phyloP scores from a whole-genome alignment of 805 yeast genomes.

The Clavispora phyllophila region DNA sequence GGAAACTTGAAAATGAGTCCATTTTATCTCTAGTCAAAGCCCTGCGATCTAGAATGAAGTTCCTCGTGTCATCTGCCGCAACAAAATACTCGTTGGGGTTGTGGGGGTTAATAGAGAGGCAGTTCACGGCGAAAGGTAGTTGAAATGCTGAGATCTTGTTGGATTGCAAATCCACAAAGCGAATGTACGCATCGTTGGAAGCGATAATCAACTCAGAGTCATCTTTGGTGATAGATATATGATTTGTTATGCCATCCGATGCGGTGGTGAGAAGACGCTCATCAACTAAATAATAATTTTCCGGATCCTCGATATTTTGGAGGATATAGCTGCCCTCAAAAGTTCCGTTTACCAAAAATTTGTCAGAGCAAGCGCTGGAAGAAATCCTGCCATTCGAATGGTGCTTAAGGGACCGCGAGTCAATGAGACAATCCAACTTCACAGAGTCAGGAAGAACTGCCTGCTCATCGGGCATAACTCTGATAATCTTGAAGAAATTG shows the following conservation, averaged over 20 bases:
- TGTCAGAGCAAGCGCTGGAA: slow-evolving; percentile 41
- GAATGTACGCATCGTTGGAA: slow-evolving; percentile 44
- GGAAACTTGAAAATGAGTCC: slow-evolving; percentile 9
- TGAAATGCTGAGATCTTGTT: slow-evolving; percentile 8
- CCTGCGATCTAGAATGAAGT: slow-evolving; percentile 44
- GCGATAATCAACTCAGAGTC: slow-evolving; percentile 37
- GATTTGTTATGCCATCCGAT: slow-evolving; percentile 50
- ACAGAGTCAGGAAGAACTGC: slow-evolving; percentile 13
- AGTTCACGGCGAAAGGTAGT: slow-evolving; percentile 48
- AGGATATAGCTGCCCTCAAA: slow-evolving; percentile 47
- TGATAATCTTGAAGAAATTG: slow-evolving; percentile 31
- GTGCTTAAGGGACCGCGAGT: slow-evolving; percentile 24
- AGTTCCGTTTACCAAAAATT: slow-evolving; percentile 47
- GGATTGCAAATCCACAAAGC: slow-evolving; percentile 34
- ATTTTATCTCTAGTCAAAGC: slow-evolving; percentile 5
- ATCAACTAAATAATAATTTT: slow-evolving; percentile 16
- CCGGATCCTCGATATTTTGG: slow-evolving; percentile 27
- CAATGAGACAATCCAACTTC: slow-evolving; percentile 36
- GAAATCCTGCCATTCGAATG: slow-evolving; percentile 41
- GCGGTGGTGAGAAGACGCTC: slow-evolving; percentile 39
- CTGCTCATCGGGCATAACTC: slow-evolving; percentile 28
- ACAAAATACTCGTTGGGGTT: slow-evolving; percentile 37
- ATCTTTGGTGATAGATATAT: slow-evolving; percentile 31
- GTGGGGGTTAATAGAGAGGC: slow-evolving; percentile 38
- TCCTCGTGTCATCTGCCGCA: slow-evolving; percentile 46